Evolutionary conservation across 192 early-diverging fungal genomes (phyloP).

Genomic region (Rhizophlyctis rosea): DNA sequence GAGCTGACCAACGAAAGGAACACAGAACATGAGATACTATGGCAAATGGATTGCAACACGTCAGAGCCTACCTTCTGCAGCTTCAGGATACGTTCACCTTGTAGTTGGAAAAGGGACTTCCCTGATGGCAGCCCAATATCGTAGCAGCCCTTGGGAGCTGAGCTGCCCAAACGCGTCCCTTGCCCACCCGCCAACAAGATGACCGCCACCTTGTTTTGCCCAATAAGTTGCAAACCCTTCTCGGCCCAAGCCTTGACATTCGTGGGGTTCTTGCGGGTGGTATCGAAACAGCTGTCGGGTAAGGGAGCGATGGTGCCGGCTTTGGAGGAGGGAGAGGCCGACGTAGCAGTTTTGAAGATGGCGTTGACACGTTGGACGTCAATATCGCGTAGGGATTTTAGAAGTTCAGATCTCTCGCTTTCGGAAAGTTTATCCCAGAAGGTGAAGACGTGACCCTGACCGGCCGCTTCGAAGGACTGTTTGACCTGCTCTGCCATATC

Average conservation of each 20-base stretch:
- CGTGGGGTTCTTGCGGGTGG: slow-evolving; percentile 30
- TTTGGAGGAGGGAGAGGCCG: slow-evolving; percentile 34
- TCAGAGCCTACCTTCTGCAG: slow-evolving; percentile 79
- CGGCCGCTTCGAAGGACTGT: slow-evolving; percentile 57
- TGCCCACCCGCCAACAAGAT: slow-evolving; percentile 86
- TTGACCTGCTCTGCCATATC: slow-evolving; percentile 13
- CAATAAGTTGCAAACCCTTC: slow-evolving; percentile 75
- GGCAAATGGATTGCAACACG: slow-evolving; percentile 39
- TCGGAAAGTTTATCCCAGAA: slow-evolving; percentile 70
- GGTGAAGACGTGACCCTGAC: slow-evolving; percentile 85
- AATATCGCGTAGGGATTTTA: slow-evolving; percentile 65
- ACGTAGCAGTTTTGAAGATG: slow-evolving; percentile 76
- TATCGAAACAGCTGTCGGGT: slow-evolving; percentile 51
- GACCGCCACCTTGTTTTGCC: slow-evolving; percentile 85
- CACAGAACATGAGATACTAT: slow-evolving; percentile 7
- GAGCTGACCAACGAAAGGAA: no score
- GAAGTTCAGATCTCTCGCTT: slow-evolving; percentile 54
- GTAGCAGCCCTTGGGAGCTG: slow-evolving; percentile 91
- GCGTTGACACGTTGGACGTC: slow-evolving; percentile 79
- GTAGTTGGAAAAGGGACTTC: slow-evolving; percentile 89
- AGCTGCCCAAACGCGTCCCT: slow-evolving; percentile 52
- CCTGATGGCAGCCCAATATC: slow-evolving; percentile 84
- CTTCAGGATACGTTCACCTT: slow-evolving; percentile 87
- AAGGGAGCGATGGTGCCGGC: slow-evolving; percentile 60
- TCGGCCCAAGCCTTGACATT: slow-evolving; percentile 67